These are phyloP conservation scores for Marasmius sp. DNA, from an alignment of 1,284 basidiomycete genomes.

Conservation along the genomic window DNA sequence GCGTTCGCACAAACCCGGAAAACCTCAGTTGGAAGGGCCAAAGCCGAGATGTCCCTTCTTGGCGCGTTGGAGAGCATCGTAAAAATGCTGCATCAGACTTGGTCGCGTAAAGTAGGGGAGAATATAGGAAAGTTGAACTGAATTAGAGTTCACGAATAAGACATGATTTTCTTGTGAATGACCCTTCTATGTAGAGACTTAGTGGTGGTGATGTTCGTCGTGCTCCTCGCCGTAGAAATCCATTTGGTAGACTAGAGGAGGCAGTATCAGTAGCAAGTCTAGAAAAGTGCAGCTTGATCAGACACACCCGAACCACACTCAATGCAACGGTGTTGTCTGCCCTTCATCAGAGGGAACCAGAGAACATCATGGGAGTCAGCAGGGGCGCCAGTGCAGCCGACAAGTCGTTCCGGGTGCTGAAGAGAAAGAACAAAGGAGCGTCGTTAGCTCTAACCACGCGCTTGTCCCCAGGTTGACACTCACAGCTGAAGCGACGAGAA, in stretches of 20 bases:
- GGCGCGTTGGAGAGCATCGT: too few species aligned
- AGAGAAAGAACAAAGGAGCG: conserved; percentile 7
- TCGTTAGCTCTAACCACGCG: neutral
- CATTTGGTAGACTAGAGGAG: conserved; percentile 50
- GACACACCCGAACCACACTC: conserved; percentile 87
- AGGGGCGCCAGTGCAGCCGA: conserved; percentile 91
- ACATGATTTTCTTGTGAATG: conserved; percentile 1
- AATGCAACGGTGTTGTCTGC: conserved; percentile 77
- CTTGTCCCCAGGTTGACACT: conserved; percentile 33
- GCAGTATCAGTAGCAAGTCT: conserved; percentile 13
- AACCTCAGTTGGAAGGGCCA: too few species aligned
- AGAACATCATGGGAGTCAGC: conserved; percentile 90
- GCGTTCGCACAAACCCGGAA: too few species aligned
- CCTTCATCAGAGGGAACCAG: conserved; percentile 75
- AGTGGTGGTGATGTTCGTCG: conserved; percentile 41
- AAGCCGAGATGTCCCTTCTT: too few species aligned
- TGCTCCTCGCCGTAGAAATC: conserved; percentile 57
- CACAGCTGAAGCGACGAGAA: conserved; percentile 87
- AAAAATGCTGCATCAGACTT: too few species aligned
- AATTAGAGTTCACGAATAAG: neutral
- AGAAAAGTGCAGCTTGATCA: neutral
- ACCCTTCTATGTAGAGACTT: conserved; percentile 17
- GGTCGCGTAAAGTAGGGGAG: neutral
- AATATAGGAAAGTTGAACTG: neutral
- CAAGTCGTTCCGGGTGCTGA: conserved; percentile 76